Conservation (phyloP, 768 basidiomycete genomes). For the Lactarius trivialis region DNA sequence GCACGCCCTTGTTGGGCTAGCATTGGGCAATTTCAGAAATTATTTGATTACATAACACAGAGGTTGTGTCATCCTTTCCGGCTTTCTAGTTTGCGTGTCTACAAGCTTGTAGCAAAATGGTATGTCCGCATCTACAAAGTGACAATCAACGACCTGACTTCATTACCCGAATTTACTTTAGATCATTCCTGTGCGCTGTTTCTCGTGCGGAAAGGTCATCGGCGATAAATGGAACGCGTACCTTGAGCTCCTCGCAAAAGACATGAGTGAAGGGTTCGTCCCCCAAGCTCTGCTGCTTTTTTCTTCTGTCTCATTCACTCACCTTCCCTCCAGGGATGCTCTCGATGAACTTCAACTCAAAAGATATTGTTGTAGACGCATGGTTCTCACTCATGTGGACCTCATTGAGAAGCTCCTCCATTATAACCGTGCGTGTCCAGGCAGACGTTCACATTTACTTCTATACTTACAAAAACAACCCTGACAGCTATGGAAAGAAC, state of each 20-base stretch:
- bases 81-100: too few species aligned
- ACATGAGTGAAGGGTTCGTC: conserved; percentile 73
- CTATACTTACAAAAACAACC: not conserved
- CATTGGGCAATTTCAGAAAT: too few species aligned
- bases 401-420: conserved; percentile 95
- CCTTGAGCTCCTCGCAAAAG: conserved; percentile 70
- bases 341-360: conserved; percentile 85
- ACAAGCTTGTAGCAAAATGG: not conserved
- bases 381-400: conserved; percentile 97
- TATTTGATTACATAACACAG: too few species aligned
- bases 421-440: conserved; percentile 72
- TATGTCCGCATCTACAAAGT: not conserved
- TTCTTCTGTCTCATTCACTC: not conserved
- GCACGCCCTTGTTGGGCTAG: too few species aligned
- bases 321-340: conserved; percentile 55
- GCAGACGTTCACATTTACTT: not conserved
- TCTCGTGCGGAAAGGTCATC: conserved; percentile 95
- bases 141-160: not conserved
- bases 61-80: too few species aligned
- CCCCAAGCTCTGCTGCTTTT: not conserved
- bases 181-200: conserved; percentile 96
- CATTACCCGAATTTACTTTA: conserved; percentile 28
- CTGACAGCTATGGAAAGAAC: conserved; percentile 26
- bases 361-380: conserved; percentile 92
- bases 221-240: conserved; percentile 95